These are phyloP conservation scores for Mollisiaceae sp. DNA, from an alignment of 2,329 filamentous ascomycete genomes.

Conservation along the genomic window DNA sequence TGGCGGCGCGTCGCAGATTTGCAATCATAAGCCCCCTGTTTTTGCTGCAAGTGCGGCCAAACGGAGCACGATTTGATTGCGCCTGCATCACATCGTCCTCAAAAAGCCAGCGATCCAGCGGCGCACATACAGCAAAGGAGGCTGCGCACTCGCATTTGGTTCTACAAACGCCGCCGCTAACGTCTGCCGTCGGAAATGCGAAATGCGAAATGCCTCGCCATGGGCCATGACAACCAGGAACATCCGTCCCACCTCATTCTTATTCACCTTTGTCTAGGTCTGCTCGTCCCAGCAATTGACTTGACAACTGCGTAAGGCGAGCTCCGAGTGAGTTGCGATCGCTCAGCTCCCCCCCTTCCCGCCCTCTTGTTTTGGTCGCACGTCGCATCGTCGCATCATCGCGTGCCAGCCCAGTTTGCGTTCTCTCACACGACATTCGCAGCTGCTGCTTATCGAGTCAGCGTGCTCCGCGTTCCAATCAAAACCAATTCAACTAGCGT, in stretches of 20 bases:
- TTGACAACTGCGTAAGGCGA: not conserved
- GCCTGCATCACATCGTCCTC: not conserved
- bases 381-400: not conserved
- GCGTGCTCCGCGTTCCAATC: not conserved
- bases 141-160: too few species aligned
- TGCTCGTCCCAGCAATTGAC: not conserved
- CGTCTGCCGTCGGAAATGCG: too few species aligned
- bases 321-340: not conserved
- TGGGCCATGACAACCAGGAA: not conserved
- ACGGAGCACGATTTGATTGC: too few species aligned
- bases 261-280: not conserved
- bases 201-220: not conserved
- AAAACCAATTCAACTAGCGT: not conserved
- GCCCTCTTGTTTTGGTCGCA: not conserved
- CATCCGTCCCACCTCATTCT: not conserved
- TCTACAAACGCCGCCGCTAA: too few species aligned
- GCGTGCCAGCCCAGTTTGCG: not conserved
- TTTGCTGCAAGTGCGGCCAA: too few species aligned
- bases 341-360: constrained; percentile 6
- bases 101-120: not conserved
- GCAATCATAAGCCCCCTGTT: not conserved
- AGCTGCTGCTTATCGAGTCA: constrained; percentile 5
- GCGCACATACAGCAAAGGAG: not conserved
- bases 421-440: not conserved
- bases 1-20: not conserved